Base-by-base conservation (phyloP, 1,284 basidiomycete species). In the Psilocybe mexicana region DNA sequence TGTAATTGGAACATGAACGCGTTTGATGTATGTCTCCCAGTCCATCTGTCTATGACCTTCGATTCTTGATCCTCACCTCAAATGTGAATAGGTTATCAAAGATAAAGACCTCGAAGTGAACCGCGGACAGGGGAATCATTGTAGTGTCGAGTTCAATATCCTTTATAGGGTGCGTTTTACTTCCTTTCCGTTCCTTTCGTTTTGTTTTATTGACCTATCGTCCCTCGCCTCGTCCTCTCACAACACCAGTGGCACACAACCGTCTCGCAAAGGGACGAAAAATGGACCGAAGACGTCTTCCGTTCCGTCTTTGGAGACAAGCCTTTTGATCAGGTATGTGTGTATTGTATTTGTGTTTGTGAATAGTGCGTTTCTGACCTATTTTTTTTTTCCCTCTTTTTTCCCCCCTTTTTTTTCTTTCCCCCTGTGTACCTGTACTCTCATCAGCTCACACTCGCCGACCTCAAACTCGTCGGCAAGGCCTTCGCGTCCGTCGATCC, bases 121-220 rank as follows among this genome's bases (percentile, higher is more conserved):
- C 1, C 72, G 80, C 14, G 81, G 81, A 0, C 68, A 70, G 26
- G 82, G 82, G 6, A 82, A 83, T 61, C 75, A 79, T 55, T 72
- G 71, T 57, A 79, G 78, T 49, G 77, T 81, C 40, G 83, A 85
- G 60, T 85, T 84, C 68, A 82, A 81, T 63, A 60, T 82, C 14
- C 70, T 84, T 2, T 84, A 84, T 63, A 70, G 80, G 43, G 76
- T 77, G 58, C 28, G 70, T 61, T 18, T 18, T 18, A 18, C 18
- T 18, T 18, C 18, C 18, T 18, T 18, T 18, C 18, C 18, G 18
- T 18, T 18, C 18, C 18, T 18, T 18, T 18, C 18, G 18, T 18
- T 18, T 18, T 18, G 18, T 18, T 18, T 18, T 18, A 18, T 18
- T 18, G 18, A 18, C 18, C 18, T 18, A 18, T 18, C 18, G 18